A percentile compares a stretch with the other conserved stretches of the same genome.
These are phyloP conservation scores for Amborella trichopoda DNA, from an alignment of 164 flowering plant species.

Conservation along the genomic window DNA sequence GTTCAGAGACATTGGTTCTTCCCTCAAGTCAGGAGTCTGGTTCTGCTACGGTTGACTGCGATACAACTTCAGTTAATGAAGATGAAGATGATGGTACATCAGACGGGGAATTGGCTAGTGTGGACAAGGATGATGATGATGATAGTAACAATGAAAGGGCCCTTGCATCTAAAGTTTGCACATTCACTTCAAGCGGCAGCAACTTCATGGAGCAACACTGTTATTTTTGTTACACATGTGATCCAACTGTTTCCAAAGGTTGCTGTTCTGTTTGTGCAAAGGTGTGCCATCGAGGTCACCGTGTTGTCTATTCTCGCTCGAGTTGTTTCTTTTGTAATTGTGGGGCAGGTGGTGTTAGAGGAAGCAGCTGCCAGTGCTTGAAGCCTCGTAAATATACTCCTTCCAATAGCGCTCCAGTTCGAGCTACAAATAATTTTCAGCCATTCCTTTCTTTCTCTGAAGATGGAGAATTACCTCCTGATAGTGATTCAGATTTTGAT, in stretches of 20 bases:
- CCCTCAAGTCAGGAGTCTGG: conserved; percentile 58
- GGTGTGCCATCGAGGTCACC: conserved; percentile 97
- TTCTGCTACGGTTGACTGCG: conserved; percentile 66
- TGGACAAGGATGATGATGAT: conserved; percentile 92
- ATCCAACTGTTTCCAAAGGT: conserved; percentile 92
- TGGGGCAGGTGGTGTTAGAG: conserved; percentile 98
- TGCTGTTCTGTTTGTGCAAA: conserved; percentile 99
- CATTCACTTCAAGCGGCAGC: conserved; percentile 98
- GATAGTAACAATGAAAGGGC: conserved; percentile 75
- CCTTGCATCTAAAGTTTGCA: conserved; percentile 97
- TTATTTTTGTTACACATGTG: conserved; percentile 99
- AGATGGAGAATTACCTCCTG: conserved; percentile 70
- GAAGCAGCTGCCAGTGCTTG: conserved; percentile 90
- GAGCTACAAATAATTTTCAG: conserved; percentile 40
- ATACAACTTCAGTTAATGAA: conserved; percentile 86
- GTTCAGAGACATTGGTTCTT: conserved; percentile 47
- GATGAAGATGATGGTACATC: conserved; percentile 99
- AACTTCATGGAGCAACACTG: conserved; percentile 99
- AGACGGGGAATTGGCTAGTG: conserved; percentile 88
- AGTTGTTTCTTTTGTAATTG: conserved; percentile 98
- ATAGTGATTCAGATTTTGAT: conserved; percentile 87
- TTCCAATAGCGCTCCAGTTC: conserved; percentile 28
- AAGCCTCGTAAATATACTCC: conserved; percentile 86
- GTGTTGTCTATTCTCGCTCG: conserved; percentile 97
- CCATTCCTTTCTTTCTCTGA: conserved; percentile 59